phyloP scores from a whole-genome alignment of 2,329 filamentous ascomycete genomes.

The Botrytis sinoallii region DNA sequence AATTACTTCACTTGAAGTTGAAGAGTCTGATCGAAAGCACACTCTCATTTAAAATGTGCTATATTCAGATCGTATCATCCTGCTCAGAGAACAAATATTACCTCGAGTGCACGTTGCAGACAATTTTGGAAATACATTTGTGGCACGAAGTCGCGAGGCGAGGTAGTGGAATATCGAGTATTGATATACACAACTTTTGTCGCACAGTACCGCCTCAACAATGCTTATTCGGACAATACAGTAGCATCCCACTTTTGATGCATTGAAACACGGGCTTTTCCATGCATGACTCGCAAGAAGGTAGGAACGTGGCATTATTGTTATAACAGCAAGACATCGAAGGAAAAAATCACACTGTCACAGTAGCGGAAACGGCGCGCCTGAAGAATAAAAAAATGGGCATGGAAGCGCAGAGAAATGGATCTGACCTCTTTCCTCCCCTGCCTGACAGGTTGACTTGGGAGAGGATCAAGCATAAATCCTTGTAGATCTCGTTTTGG shows the following conservation, averaged over 20 bases:
- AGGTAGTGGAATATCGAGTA: slow-evolving; percentile 9
- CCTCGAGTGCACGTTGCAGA: neutral
- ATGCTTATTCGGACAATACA: neutral
- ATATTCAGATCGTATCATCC: neutral
- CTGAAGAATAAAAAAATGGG: slow-evolving; percentile 15
- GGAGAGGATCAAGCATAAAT: slow-evolving; percentile 18
- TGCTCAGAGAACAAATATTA: neutral
- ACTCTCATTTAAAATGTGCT: neutral
- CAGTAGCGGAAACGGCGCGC: slow-evolving; percentile 18
- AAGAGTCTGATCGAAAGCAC: neutral
- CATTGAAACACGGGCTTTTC: slow-evolving; percentile 15
- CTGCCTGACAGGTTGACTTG: slow-evolving; percentile 16
- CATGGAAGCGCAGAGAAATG: slow-evolving; percentile 12
- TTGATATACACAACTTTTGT: slow-evolving; percentile 17
- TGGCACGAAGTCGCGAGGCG: neutral
- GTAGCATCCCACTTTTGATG: slow-evolving; percentile 18
- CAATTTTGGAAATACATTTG: neutral
- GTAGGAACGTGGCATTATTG: slow-evolving; percentile 12
- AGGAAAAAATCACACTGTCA: neutral
- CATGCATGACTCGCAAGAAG: slow-evolving; percentile 19
- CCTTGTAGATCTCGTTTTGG: slow-evolving; percentile 13
- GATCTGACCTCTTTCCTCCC: slow-evolving; percentile 9
- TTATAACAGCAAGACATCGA: slow-evolving; percentile 19
- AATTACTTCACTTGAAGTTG: slow-evolving; percentile 17
- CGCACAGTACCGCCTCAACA: neutral